Conservation (phyloP, 257 asterid species). For the Solanum sejunctum region DNA sequence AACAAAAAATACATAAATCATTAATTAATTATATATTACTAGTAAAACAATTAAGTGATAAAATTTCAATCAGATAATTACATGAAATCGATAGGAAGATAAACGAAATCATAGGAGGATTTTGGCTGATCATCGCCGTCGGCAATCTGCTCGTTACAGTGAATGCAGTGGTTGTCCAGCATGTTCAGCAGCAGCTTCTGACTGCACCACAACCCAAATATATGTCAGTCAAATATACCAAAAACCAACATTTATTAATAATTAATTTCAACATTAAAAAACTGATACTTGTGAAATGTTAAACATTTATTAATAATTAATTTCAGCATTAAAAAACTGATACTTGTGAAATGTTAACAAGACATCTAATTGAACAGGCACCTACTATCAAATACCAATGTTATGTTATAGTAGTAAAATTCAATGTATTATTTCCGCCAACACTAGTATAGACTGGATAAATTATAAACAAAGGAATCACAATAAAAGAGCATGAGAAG, state of each 20-base stretch:
- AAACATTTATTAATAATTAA: not conserved
- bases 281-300: not conserved
- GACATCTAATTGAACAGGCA: not conserved
- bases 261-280: not conserved
- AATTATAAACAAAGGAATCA: not conserved
- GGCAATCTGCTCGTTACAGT: slow-evolving; percentile 86
- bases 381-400: not conserved
- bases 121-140: slow-evolving; percentile 56
- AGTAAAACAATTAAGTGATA: not conserved
- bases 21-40: not conserved
- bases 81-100: slow-evolving; percentile 97
- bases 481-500: not conserved
- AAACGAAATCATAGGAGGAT: slow-evolving; percentile 89
- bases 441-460: not conserved
- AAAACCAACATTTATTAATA: not conserved
- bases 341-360: not conserved
- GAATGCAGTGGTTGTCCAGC: slow-evolving; percentile 98
- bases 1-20: not conserved
- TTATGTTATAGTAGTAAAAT: not conserved
- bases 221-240: slow-evolving; percentile 2
- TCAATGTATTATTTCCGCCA: not conserved
- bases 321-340: not conserved
- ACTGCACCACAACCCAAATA: slow-evolving; percentile 28
- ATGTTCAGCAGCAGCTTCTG: slow-evolving; percentile 92
- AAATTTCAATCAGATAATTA: not conserved